Evolutionary conservation across 75 land plant species (phyloP).

Genomic region (Pinus albicaulis): DNA sequence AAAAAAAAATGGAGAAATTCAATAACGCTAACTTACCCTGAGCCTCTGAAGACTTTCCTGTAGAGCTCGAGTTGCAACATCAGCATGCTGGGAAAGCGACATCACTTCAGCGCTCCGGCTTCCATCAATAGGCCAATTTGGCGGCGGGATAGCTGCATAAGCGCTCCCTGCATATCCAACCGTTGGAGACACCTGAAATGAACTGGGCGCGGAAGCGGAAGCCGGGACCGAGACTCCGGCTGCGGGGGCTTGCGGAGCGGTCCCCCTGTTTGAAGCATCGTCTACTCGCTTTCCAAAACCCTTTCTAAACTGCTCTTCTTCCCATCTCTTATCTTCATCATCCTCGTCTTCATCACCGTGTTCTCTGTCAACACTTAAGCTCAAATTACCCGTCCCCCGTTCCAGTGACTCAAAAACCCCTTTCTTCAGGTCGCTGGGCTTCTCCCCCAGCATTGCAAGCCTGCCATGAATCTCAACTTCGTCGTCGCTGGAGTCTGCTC

Average conservation of each 20-base stretch:
- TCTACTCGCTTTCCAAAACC: conserved; percentile 87
- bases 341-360: conserved; percentile 67
- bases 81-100: conserved; percentile 76
- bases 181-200: conserved; percentile 5
- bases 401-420: conserved; percentile 63
- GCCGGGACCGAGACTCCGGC: background rate
- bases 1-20: background rate
- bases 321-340: conserved; percentile 93
- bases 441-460: conserved; percentile 73
- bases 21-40: conserved; percentile 30
- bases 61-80: conserved; percentile 58
- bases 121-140: conserved; percentile 35
- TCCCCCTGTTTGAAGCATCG: conserved; percentile 36
- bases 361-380: background rate
- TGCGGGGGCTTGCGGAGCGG: background rate
- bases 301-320: conserved; percentile 94
- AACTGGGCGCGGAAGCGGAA: conserved; percentile 13
- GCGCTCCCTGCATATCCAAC: conserved; percentile 10
- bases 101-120: conserved; percentile 44
- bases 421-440: conserved; percentile 22
- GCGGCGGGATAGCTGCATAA: conserved; percentile 10
- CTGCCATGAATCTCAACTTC: conserved; percentile 75
- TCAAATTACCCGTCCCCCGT: conserved; percentile 10
- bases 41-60: conserved; percentile 52
- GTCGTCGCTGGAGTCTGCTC: conserved; percentile 73